Evolutionary conservation across 2,329 filamentous ascomycete species (phyloP).

Genomic region (Colletotrichum salicis): DNA sequence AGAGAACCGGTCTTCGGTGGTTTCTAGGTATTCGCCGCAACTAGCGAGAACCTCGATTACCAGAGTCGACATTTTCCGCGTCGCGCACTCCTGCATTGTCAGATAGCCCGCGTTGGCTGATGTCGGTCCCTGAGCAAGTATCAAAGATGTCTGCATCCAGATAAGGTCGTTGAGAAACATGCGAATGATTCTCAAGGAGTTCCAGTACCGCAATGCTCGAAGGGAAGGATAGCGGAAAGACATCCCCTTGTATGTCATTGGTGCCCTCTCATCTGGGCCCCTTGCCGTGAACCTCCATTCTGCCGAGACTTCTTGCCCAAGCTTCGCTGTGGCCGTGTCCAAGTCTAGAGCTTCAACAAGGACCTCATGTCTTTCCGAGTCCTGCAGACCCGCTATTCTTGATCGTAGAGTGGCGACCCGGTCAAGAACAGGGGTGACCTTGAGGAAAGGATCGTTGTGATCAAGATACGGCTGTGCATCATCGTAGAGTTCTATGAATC

Average conservation of each 20-base stretch:
- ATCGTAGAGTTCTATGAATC: conserved; percentile 36
- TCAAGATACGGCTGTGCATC: conserved; percentile 31
- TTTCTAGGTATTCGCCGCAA: conserved; percentile 36
- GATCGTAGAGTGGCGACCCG: conserved; percentile 36
- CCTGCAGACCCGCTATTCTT: conserved; percentile 2
- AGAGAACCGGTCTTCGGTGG: conserved; percentile 32
- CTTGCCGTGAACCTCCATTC: conserved; percentile 27
- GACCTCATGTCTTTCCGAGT: conserved; percentile 20
- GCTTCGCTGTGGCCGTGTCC: conserved; percentile 32
- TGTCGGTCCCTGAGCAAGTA: conserved; percentile 12
- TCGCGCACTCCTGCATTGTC: conserved; percentile 20
- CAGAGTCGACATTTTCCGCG: conserved; percentile 34
- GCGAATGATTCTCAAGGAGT: conserved; percentile 40
- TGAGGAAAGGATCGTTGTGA: conserved; percentile 30
- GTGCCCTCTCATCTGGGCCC: conserved; percentile 2
- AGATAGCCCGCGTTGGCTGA: conserved; percentile 13
- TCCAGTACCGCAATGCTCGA: conserved; percentile 41
- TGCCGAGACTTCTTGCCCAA: conserved; percentile 12
- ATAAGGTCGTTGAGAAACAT: conserved; percentile 40
- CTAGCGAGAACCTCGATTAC: conserved; percentile 39
- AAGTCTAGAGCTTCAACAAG: conserved; percentile 37
- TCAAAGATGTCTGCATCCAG: conserved; percentile 7
- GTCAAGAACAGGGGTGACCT: conserved; percentile 36
- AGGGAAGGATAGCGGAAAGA: conserved; percentile 38
- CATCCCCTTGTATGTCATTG: conserved; percentile 34